A percentile compares a stretch with the other conserved stretches of the same genome.
Evolutionary conservation across 2,329 filamentous ascomycete genomes (phyloP).

Genomic region (Colletotrichum musicola): DNA sequence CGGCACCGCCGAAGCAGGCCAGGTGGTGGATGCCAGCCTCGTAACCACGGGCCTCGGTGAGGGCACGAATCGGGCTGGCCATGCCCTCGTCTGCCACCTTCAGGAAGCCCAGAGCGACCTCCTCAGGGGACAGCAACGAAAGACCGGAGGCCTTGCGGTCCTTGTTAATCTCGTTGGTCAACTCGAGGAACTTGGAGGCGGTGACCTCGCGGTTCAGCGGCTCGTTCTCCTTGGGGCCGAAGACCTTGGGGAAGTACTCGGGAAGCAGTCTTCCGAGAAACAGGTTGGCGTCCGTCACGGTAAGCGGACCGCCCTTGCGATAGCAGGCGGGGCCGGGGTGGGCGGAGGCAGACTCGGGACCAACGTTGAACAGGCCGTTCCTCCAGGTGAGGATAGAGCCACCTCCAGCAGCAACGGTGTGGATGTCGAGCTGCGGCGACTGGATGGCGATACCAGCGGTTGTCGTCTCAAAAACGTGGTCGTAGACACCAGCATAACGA

Average conservation of each 20-base stretch:
- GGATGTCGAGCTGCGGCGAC: conserved; percentile 84
- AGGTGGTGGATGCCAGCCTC: conserved; percentile 51
- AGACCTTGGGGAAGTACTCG: conserved; percentile 80
- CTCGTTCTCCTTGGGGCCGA: conserved; percentile 76
- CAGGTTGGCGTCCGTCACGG: conserved; percentile 79
- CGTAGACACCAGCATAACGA: conserved; percentile 66
- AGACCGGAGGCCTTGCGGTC: conserved; percentile 45
- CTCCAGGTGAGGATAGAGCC: conserved; percentile 78
- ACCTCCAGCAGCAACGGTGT: conserved; percentile 83
- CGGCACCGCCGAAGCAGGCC: conserved; percentile 51
- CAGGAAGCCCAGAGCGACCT: conserved; percentile 53
- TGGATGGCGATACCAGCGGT: conserved; percentile 85
- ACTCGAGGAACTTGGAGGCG: conserved; percentile 53
- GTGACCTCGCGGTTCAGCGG: conserved; percentile 57
- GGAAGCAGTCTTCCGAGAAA: conserved; percentile 71
- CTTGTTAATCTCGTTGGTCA: conserved; percentile 57
- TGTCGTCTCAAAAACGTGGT: conserved; percentile 76
- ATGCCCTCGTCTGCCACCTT: conserved; percentile 53
- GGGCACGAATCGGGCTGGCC: conserved; percentile 50
- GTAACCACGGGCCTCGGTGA: conserved; percentile 52
- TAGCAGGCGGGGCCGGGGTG: conserved; percentile 81
- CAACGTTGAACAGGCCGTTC: conserved; percentile 80
- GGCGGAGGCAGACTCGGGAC: conserved; percentile 77
- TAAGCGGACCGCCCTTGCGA: conserved; percentile 77
- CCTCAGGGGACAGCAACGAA: conserved; percentile 47